These are phyloP conservation scores for Aspergillus funiculosus DNA, from an alignment of 495 filamentous ascomycete genomes.

Conservation along the genomic window DNA sequence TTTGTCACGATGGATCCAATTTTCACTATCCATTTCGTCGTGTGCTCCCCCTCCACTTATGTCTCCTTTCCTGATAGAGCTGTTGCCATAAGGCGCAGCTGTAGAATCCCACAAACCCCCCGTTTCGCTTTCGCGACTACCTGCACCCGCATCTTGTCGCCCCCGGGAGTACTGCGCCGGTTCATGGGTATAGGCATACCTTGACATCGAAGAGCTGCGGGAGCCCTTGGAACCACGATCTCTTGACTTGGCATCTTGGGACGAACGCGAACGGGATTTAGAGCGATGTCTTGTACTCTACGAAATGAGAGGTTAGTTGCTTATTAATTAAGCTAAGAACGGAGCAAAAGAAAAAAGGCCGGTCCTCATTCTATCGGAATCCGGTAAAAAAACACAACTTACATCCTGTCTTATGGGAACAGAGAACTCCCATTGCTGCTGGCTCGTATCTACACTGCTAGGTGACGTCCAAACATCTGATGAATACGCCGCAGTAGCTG, in stretches of 20 bases:
- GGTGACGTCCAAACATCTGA: slow-evolving; percentile 38
- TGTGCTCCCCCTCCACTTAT: slow-evolving; percentile 14
- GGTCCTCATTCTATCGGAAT: no score
- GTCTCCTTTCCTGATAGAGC: slow-evolving; percentile 17
- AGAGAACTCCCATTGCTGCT: slow-evolving; percentile 42
- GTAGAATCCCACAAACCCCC: slow-evolving; percentile 43
- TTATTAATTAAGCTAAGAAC: background rate
- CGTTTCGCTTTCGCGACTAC: slow-evolving; percentile 47
- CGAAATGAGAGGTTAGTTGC: slow-evolving; percentile 5
- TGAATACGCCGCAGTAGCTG: slow-evolving; percentile 37
- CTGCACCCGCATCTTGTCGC: slow-evolving; percentile 45
- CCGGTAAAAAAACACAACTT: slow-evolving; percentile 16
- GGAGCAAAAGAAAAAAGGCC: background rate
- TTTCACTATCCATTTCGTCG: slow-evolving; percentile 37
- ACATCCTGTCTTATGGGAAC: slow-evolving; percentile 42
- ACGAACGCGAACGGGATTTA: slow-evolving; percentile 33
- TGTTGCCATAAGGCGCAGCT: slow-evolving; percentile 16
- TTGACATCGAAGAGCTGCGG: slow-evolving; percentile 38
- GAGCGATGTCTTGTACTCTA: slow-evolving; percentile 29
- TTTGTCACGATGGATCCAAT: slow-evolving; percentile 97
- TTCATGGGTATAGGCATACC: slow-evolving; percentile 28
- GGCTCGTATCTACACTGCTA: slow-evolving; percentile 27
- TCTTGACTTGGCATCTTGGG: slow-evolving; percentile 34
- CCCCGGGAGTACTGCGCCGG: slow-evolving; percentile 27
- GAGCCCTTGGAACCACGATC: slow-evolving; percentile 38